Conservation (phyloP, 257 asterid genomes). For the Petrea volubilis region DNA sequence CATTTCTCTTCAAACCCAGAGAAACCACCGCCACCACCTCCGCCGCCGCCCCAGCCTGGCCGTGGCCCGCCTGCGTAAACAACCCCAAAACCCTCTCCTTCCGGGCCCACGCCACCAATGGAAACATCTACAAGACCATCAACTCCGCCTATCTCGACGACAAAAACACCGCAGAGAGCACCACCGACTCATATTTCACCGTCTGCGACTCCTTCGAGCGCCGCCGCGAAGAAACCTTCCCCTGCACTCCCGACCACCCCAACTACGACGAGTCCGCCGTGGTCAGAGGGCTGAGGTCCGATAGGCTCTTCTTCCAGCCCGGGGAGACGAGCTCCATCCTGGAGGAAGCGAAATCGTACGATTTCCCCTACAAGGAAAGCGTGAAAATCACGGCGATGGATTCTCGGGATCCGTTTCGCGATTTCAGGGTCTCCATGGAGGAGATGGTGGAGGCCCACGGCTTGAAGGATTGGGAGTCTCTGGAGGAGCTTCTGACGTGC, state of each 20-base stretch:
- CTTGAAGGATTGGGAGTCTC: constrained; percentile 39
- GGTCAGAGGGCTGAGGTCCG: constrained; percentile 38
- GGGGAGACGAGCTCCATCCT: constrained; percentile 55
- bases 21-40: constrained; percentile 17
- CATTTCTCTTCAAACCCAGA: constrained; percentile 46
- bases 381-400: constrained; percentile 35
- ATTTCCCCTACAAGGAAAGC: constrained; percentile 26
- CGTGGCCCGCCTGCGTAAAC: constrained; percentile 47
- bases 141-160: constrained; percentile 38
- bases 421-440: constrained; percentile 60
- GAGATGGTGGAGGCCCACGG: constrained; percentile 61
- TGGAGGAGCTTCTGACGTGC: constrained; percentile 50
- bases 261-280: constrained; percentile 35
- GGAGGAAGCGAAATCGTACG: constrained; percentile 27
- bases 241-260: not conserved
- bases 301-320: constrained; percentile 55
- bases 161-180: not conserved
- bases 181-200: constrained; percentile 32
- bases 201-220: not conserved
- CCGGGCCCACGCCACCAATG: constrained; percentile 25
- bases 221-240: constrained; percentile 13
- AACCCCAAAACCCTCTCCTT: constrained; percentile 55
- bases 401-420: constrained; percentile 44
- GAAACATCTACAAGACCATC: constrained; percentile 31
- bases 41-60: constrained; percentile 38